Conservation (phyloP, 306 rosid species). For the Cicer yamashitae region DNA sequence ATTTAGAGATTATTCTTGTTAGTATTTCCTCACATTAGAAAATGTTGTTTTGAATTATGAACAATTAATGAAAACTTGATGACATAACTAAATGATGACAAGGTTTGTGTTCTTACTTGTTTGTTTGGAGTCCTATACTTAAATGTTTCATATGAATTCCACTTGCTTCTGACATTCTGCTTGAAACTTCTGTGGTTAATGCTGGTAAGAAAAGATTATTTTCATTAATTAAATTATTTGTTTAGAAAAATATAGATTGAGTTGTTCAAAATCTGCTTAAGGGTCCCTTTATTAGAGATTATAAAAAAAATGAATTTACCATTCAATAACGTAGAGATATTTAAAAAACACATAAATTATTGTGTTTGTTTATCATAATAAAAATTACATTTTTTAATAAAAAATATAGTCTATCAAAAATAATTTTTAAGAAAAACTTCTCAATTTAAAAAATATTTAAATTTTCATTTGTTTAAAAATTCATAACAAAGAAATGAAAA, state of each 20-base stretch:
- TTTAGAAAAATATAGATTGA: constrained; percentile 4
- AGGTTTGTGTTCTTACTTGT: constrained; percentile 63
- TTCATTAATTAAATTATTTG: constrained; percentile 22
- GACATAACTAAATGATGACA: constrained; percentile 6
- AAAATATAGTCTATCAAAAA: too few species aligned
- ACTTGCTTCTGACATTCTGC: constrained; percentile 61
- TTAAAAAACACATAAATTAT: too few species aligned
- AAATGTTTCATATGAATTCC: constrained; percentile 63
- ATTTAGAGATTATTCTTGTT: constrained; percentile 33
- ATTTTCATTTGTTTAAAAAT: too few species aligned
- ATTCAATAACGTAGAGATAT: too few species aligned
- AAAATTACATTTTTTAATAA: too few species aligned
- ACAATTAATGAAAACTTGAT: constrained; percentile 6
- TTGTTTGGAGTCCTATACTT: constrained; percentile 63
- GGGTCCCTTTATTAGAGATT: too few species aligned
- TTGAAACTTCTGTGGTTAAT: constrained; percentile 48
- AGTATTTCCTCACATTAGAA: constrained; percentile 20
- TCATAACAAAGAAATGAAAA: too few species aligned
- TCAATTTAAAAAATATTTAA: too few species aligned
- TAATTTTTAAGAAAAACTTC: too few species aligned
- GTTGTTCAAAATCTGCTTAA: not conserved
- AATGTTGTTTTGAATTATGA: constrained; percentile 2
- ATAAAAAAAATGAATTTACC: too few species aligned
- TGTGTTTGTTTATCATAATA: too few species aligned
- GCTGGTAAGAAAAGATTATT: constrained; percentile 27